Evolutionary conservation across 768 basidiomycete genomes (phyloP).

Genomic region (Rhodocollybia butyracea): DNA sequence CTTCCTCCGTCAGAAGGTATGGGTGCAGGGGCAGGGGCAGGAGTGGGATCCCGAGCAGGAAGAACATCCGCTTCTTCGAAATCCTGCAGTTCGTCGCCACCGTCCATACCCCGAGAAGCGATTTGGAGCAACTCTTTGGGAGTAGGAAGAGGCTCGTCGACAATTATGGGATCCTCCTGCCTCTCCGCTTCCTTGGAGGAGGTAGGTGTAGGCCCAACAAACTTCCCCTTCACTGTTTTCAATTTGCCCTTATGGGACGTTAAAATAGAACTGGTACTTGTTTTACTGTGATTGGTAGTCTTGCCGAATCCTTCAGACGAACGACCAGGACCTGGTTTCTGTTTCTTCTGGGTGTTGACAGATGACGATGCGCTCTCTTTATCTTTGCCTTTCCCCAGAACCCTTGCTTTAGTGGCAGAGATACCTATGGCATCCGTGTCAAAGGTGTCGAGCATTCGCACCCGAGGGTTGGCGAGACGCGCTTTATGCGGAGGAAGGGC

Average conservation of each 20-base stretch:
- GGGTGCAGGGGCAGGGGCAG: slow-evolving; percentile 13
- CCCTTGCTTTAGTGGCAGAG: slow-evolving; percentile 51
- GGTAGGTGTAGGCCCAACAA: no score
- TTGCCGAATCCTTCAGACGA: slow-evolving; percentile 38
- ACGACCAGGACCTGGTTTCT: slow-evolving; percentile 49
- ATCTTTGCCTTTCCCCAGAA: slow-evolving; percentile 14
- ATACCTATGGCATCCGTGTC: slow-evolving; percentile 39
- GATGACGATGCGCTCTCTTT: neutral
- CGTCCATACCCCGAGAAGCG: slow-evolving; percentile 41
- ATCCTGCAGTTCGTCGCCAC: slow-evolving; percentile 44
- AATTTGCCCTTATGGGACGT: slow-evolving; percentile 50
- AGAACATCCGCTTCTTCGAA: slow-evolving; percentile 46
- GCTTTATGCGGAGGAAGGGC: slow-evolving; percentile 43
- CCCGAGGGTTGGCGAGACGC: slow-evolving; percentile 49
- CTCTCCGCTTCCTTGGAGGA: neutral
- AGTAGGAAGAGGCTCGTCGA: slow-evolving; percentile 2
- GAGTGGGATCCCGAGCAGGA: neutral
- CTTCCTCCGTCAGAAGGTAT: slow-evolving; percentile 9
- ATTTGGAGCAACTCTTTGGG: slow-evolving; percentile 42
- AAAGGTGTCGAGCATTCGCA: slow-evolving; percentile 50
- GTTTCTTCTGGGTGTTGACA: slow-evolving; percentile 14
- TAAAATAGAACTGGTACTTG: slow-evolving; percentile 49
- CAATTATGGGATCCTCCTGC: neutral
- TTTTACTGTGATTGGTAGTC: no score
- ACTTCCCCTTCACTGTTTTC: slow-evolving; percentile 48